These are phyloP conservation scores for Cladosporium velox DNA, from an alignment of 2,329 filamentous ascomycete species.

Conservation along the genomic window DNA sequence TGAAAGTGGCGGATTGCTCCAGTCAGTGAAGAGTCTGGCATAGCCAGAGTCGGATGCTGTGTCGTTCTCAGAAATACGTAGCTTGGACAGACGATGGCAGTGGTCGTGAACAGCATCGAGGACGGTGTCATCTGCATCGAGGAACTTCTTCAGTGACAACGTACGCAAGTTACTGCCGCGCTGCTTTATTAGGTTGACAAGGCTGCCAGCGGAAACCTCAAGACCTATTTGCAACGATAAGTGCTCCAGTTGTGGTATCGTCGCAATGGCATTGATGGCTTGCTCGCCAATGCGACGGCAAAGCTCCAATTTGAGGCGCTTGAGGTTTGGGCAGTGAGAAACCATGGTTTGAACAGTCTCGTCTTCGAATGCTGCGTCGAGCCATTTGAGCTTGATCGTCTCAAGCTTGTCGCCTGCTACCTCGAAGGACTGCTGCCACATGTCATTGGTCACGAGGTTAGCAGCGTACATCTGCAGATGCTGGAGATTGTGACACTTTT, in stretches of 20 bases:
- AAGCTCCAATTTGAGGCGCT: constrained; percentile 75
- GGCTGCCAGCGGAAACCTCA: constrained; percentile 57
- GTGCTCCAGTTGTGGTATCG: constrained; percentile 66
- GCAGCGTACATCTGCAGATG: constrained; percentile 78
- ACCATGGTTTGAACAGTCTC: constrained; percentile 65
- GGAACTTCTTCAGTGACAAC: constrained; percentile 72
- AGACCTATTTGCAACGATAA: constrained; percentile 70
- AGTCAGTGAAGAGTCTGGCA: constrained; percentile 69
- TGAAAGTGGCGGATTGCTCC: constrained; percentile 71
- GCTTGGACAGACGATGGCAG: constrained; percentile 69
- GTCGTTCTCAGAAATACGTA: constrained; percentile 79
- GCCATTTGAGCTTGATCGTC: constrained; percentile 75
- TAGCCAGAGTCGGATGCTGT: constrained; percentile 75
- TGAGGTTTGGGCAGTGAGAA: constrained; percentile 66
- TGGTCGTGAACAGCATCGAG: constrained; percentile 69
- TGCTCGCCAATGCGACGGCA: constrained; percentile 72
- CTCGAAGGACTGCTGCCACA: constrained; percentile 71
- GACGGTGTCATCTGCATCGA: constrained; percentile 66
- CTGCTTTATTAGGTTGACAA: constrained; percentile 61
- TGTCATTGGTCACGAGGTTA: constrained; percentile 75
- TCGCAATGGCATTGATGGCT: constrained; percentile 66
- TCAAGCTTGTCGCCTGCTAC: constrained; percentile 66
- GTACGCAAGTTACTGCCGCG: constrained; percentile 71
- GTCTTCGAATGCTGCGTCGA: constrained; percentile 79
- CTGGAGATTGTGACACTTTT: constrained; percentile 68